Evolutionary conservation across 257 asterid species (phyloP).

Genomic region (Penstemon eatonii): DNA sequence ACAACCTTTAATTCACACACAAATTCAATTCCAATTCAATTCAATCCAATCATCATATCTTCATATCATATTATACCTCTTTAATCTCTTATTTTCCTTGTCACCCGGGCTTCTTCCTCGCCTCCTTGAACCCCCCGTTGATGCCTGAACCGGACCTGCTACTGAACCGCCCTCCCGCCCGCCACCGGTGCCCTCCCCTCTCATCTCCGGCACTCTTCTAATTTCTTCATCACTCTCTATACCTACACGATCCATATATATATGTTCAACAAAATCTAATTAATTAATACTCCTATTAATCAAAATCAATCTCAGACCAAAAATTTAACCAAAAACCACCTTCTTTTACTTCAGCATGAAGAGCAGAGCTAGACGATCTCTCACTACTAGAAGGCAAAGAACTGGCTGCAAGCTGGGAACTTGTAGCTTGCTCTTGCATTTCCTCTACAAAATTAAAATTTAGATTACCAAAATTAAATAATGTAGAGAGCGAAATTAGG

Average conservation of each 20-base stretch:
- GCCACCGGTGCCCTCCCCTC: constrained; percentile 60
- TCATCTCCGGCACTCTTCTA: constrained; percentile 96
- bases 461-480: neutral
- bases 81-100: constrained; percentile 91
- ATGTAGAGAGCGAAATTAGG: constrained; percentile 16
- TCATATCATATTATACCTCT: no score
- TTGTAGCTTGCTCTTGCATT: constrained; percentile 72
- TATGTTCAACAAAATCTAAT: no score
- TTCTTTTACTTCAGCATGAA: constrained; percentile 56
- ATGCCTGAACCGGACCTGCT: constrained; percentile 58
- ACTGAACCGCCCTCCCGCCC: constrained; percentile 54
- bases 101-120: constrained; percentile 94
- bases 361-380: constrained; percentile 77
- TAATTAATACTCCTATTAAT: no score
- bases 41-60: no score
- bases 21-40: neutral
- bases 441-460: neutral
- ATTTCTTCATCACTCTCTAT: constrained; percentile 99
- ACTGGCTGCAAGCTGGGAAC: constrained; percentile 60
- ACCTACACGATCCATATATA: constrained; percentile 38
- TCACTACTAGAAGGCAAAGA: constrained; percentile 72
- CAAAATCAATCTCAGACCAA: no score
- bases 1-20: constrained; percentile 50
- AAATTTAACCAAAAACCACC: constrained; percentile 23
- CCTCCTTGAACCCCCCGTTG: constrained; percentile 63